Base-by-base conservation (phyloP, 768 basidiomycete species). In the Auricularia auricula-judae region DNA sequence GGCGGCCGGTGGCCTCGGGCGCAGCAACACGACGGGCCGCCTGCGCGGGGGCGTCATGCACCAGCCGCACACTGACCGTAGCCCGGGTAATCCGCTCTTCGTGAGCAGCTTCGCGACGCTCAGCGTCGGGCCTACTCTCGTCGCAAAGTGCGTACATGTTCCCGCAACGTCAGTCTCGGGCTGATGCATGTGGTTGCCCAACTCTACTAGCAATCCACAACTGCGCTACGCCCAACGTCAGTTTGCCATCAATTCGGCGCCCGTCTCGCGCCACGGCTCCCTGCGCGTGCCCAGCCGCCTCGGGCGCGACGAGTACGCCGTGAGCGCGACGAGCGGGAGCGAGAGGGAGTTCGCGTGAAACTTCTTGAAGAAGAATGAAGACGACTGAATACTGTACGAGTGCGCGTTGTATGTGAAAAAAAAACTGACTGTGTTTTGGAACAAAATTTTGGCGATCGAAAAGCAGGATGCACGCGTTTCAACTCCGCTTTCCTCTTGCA, bases 41-140 rank as follows among this genome's bases (percentile, higher is more conserved):
- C 8, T 12, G 29, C 56, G 56, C 5, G 23, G n/a, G 54, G 54
- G 16, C 16, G 56, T 35, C 18, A 59, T 59, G 56, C 16, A n/a
- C 16, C 29, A 29, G 18, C 56, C 56, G 11, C 56, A 59, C 29
- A 23, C 29, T 4, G 56, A 59, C 11, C 56, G 56, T 14, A 14
- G 34, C 3, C 23, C 29, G 2, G 56, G 56, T 8, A 59, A 59
- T 29, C 56, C 56, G 23, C 56, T 59, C 56, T 59, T 59, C 23
- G 56, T 59, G 29, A 59, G 56, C 56, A 59, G 56, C 56, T 59
- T 59, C 33, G 56, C 56, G 10, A 59, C 56, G 29, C 56, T 59
- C 56, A 59, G 56, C 18, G 56, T 23, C 29, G 56, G 56, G 4
- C 56, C 56, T 5, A 59, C 56, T 7, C 56, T 59, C 56, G 56